phyloP scores from a whole-genome alignment of 2,329 filamentous ascomycete species.

The Sporothrix brasiliensis region DNA sequence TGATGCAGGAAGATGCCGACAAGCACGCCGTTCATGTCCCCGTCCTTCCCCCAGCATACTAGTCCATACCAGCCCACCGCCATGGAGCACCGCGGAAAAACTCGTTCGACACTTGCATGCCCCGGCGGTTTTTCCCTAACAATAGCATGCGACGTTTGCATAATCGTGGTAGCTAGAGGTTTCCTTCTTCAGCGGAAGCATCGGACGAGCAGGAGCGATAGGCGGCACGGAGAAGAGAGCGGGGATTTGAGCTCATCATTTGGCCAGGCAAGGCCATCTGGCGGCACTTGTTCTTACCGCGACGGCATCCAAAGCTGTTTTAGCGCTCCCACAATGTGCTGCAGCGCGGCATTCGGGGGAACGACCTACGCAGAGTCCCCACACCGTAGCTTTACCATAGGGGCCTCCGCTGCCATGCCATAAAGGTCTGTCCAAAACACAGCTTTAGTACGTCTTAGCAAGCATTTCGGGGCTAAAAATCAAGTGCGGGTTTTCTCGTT shows the following conservation, averaged over 20 bases:
- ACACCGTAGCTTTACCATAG: slow-evolving; percentile 20
- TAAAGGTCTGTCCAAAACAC: slow-evolving; percentile 14
- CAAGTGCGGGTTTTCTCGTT: background rate
- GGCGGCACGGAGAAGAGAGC: slow-evolving; percentile 16
- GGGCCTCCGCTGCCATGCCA: slow-evolving; percentile 15
- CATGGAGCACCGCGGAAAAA: background rate
- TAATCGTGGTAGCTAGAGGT: background rate
- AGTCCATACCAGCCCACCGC: background rate
- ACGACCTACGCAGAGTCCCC: slow-evolving; percentile 7
- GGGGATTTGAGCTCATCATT: slow-evolving; percentile 15
- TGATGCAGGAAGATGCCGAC: slow-evolving; percentile 4
- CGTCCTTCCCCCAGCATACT: background rate
- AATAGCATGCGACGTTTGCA: background rate
- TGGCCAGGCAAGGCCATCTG: slow-evolving; percentile 1
- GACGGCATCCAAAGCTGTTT: slow-evolving; percentile 16
- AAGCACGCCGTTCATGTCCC: slow-evolving; percentile 4
- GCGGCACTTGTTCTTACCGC: slow-evolving; percentile 7
- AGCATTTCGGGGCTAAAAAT: background rate
- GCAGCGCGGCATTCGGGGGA: slow-evolving; percentile 19
- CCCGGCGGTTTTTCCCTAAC: background rate
- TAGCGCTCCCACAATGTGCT: slow-evolving; percentile 24
- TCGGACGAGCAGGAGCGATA: slow-evolving; percentile 15
- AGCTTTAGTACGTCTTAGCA: background rate
- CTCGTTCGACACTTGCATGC: no score
- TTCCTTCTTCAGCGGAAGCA: slow-evolving; percentile 28